Evolutionary conservation across 805 yeast genomes (phyloP), one percentile per base, ranked within the genome.

Genomic region (Saturnispora dispora): DNA sequence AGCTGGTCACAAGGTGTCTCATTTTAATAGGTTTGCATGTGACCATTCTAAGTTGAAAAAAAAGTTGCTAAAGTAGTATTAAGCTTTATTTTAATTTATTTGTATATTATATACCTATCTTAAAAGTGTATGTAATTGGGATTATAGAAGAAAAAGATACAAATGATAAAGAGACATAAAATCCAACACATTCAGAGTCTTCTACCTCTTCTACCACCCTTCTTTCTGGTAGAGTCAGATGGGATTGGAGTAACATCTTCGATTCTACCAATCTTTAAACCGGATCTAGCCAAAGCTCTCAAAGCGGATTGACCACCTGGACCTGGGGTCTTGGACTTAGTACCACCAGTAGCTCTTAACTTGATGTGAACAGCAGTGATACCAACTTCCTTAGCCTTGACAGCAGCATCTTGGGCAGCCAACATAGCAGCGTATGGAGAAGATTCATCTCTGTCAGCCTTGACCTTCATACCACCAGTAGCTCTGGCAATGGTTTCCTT

Each of bases 151-250:
- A 48, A 48, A 47, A 51, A 40, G 53, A 45, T 48, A 52, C 33
- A 51, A 51, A 46, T 22, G 48, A 41, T 45, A 42, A 42, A 45
- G 18, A 52, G 40, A 42, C 15, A 47, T 27, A 50, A 37, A 20
- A 45, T 37, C 35, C 30, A 52, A 50, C 45, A 54, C 39, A 58
- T 57, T 66, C 63, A 67, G 58, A 90, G 85, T 87, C 99, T 89
- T 85, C 99, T 91, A 91, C 99, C 99, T 85, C 99, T 90, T 83
- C 99, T 93, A 88, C 99, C 99, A 88, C 99, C 99, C 95, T 93
- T 95, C 88, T 91, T 88, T 86, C 99, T 93, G 77, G 99, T 95
- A 70, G 98, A 90, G 79, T 93, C 99, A 66, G 99, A 93, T 77
- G 99, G 99, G 70, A 93, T 90, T 77, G 99, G 99, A 67, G 99